Conservation (phyloP, 441 rosid species). For the Pelargonium citronellum region DNA sequence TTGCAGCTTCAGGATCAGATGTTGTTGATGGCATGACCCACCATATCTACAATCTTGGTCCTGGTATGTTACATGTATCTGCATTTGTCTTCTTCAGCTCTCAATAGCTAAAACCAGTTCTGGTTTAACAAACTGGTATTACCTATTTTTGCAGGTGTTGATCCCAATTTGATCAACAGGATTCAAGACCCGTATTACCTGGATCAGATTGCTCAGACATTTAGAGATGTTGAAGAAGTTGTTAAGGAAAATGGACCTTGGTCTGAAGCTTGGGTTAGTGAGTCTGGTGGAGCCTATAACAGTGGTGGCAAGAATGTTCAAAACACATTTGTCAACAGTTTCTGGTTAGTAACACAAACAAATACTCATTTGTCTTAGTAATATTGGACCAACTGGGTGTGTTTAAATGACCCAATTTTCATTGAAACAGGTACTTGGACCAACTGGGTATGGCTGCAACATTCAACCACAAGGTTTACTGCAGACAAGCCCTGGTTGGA, state of each 20-base stretch:
- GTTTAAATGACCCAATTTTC: neutral
- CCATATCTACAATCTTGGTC: constrained; percentile 61
- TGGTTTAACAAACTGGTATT: neutral
- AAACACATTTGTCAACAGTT: constrained; percentile 46
- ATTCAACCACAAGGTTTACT: constrained; percentile 53
- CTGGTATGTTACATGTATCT: constrained; percentile 29
- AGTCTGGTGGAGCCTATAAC: constrained; percentile 67
- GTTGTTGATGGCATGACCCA: constrained; percentile 50
- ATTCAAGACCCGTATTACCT: constrained; percentile 52
- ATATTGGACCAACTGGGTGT: neutral
- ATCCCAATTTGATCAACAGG: constrained; percentile 32
- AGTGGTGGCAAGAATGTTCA: constrained; percentile 64
- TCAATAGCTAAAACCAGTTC: neutral
- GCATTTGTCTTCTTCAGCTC: neutral
- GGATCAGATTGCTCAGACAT: constrained; percentile 39
- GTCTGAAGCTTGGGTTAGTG: constrained; percentile 60
- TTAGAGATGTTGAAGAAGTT: constrained; percentile 20
- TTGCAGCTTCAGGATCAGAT: constrained; percentile 37
- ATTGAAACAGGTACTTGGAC: constrained; percentile 45
- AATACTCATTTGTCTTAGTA: too few relatives aligned
- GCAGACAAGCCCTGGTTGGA: constrained; percentile 61
- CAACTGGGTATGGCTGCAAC: constrained; percentile 58
- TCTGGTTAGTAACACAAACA: constrained; percentile 33
- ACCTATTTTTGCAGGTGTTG: constrained; percentile 37
- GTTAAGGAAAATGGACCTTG: constrained; percentile 38